phyloP scores from a whole-genome alignment of 2,329 filamentous ascomycete species.

The Monilinia aucupariae region DNA sequence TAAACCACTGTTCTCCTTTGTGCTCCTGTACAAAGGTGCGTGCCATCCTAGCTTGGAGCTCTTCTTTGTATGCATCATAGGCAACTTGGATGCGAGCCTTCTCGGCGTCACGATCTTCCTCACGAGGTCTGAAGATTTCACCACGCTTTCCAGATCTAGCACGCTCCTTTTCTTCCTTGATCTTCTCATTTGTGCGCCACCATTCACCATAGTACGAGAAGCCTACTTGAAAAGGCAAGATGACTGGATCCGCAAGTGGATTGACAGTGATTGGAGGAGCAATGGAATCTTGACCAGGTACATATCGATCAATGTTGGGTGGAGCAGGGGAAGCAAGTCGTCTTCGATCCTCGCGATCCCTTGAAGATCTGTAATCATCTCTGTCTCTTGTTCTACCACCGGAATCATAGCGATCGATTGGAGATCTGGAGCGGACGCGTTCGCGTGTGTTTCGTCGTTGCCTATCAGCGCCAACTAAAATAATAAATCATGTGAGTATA shows the following conservation, averaged over 20 bases:
- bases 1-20: constrained; percentile 97
- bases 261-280: constrained; percentile 52
- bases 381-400: constrained; percentile 49
- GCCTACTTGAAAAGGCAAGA: constrained; percentile 72
- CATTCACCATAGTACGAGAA: constrained; percentile 84
- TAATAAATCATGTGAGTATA: constrained; percentile 8
- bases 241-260: constrained; percentile 65
- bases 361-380: constrained; percentile 57
- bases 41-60: constrained; percentile 72
- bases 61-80: constrained; percentile 63
- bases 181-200: constrained; percentile 77
- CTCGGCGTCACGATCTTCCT: constrained; percentile 75
- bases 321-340: constrained; percentile 50
- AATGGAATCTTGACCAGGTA: constrained; percentile 62
- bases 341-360: constrained; percentile 56
- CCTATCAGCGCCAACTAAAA: constrained; percentile 48
- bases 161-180: constrained; percentile 76
- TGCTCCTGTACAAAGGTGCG: constrained; percentile 85
- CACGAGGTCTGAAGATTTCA: constrained; percentile 57
- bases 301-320: constrained; percentile 77
- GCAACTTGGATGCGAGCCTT: constrained; percentile 69
- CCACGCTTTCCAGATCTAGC: constrained; percentile 63
- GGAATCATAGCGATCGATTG: constrained; percentile 73
- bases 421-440: constrained; percentile 63
- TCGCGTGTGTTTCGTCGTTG: constrained; percentile 45